These are phyloP conservation scores for Gloeopeniophorella convolvens DNA, from an alignment of 768 basidiomycete species.

Conservation along the genomic window DNA sequence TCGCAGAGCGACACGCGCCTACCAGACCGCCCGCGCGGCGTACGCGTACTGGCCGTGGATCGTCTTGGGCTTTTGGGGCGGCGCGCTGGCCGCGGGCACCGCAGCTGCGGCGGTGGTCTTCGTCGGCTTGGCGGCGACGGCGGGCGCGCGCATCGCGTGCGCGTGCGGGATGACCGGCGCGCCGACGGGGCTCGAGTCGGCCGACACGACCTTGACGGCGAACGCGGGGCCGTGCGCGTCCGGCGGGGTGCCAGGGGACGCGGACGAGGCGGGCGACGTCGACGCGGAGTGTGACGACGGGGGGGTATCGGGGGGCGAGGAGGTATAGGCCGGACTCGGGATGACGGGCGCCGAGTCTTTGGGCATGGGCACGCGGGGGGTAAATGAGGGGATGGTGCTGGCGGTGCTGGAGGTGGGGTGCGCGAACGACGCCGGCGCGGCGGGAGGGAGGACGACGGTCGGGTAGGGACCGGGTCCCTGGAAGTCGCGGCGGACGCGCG, in stretches of 20 bases:
- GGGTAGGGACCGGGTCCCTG: conserved; percentile 51
- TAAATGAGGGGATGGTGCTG: conserved; percentile 22
- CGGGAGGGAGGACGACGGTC: conserved; percentile 50
- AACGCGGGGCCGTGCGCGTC: conserved; percentile 13
- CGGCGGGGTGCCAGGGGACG: conserved; percentile 27
- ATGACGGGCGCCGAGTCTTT: conserved; percentile 19
- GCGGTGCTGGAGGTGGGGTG: conserved; percentile 23
- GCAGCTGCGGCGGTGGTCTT: neutral
- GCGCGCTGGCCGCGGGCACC: neutral
- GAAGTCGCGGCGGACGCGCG: conserved; percentile 55
- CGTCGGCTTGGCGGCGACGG: conserved; percentile 2
- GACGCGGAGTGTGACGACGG: conserved; percentile 26
- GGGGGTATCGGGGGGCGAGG: conserved; percentile 27
- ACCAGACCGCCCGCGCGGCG: conserved; percentile 17
- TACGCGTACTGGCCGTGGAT: conserved; percentile 15
- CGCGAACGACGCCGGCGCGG: conserved; percentile 26
- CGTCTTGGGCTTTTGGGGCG: conserved; percentile 13
- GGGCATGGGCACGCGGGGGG: conserved; percentile 16
- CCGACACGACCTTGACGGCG: conserved; percentile 5
- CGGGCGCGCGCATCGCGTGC: neutral
- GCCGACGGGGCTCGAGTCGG: conserved; percentile 11
- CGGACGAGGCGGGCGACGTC: conserved; percentile 28
- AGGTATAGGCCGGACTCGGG: conserved; percentile 19
- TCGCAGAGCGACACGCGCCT: neutral
- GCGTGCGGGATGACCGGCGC: conserved; percentile 10